Evolutionary conservation across 2,329 filamentous ascomycete genomes (phyloP), one percentile per base, ranked within the genome.

Genomic region (Zasmidium angulare): DNA sequence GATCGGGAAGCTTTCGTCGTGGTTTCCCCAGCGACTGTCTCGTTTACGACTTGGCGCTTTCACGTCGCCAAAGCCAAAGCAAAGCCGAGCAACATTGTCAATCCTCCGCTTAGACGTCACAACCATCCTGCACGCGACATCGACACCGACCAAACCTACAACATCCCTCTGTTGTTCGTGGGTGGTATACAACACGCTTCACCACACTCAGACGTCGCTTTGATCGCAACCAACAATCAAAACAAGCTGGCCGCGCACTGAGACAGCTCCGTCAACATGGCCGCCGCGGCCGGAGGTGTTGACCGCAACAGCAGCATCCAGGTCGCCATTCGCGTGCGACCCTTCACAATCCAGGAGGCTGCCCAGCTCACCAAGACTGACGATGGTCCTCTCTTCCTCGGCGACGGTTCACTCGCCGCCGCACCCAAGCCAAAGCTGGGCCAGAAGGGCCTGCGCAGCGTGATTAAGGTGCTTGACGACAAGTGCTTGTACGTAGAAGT

Each of bases 391-490:
- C 77, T 96, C 40, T 99, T 99, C 73, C 84, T 99, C n/a, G 95
- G 95, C 62, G 95, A 99, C 75, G 95, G 95, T 60, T 98, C 93
- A 19, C 82, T 99, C 58, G 95, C 95, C n/a, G 89, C 86, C 49
- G 88, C 84, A 14, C 92, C 93, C 0, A 84, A 91, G 47, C 93
- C 93, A 0, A 96, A 93, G 72, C 83, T 96, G 29, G 86, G 89
- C 62, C 87, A 90, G 68, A 92, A 93, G 70, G 95, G 96, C 7
- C 87, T 99, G 58, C 84, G 93, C 69, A 88, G 91, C 1, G 92
- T 99, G 55, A 90, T 99, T 78, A 98, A 97, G 77, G 93, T 99
- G 20, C 85, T 99, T 55, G 96, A 99, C 72, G 93, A 97, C 73
- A 90, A 90, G 71, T 98, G 95, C 79, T 79, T 99, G 95, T 98